A percentile compares a stretch with the other conserved stretches of the same genome.
phyloP scores from a whole-genome alignment of 371 early-diverging fungal species.

The Mucor indicus region DNA sequence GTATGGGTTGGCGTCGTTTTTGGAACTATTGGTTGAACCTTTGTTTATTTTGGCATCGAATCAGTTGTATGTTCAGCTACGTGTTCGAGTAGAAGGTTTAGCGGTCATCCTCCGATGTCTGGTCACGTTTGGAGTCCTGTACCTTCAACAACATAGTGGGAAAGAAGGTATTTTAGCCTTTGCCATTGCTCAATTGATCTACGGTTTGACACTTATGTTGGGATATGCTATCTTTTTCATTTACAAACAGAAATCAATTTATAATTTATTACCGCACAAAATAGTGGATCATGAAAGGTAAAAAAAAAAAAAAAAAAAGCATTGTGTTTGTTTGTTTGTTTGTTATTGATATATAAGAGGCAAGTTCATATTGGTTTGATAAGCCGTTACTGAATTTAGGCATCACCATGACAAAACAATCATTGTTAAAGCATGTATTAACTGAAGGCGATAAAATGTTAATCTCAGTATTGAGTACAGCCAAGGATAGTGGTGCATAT shows the following conservation, averaged over 20 bases:
- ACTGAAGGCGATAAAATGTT: constrained; percentile 96
- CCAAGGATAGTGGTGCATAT: constrained; percentile 76
- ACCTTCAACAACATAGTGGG: constrained; percentile 40
- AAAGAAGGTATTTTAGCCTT: constrained; percentile 59
- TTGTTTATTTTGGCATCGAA: constrained; percentile 74
- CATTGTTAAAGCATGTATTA: constrained; percentile 85
- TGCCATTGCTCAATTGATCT: constrained; percentile 75
- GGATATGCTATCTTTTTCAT: constrained; percentile 58
- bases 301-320: neutral
- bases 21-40: constrained; percentile 83
- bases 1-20: constrained; percentile 70
- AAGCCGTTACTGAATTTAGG: constrained; percentile 57
- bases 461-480: constrained; percentile 59
- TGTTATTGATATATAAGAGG: neutral
- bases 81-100: constrained; percentile 79
- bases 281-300: constrained; percentile 22
- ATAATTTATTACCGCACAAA: constrained; percentile 38
- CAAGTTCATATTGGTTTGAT: constrained; percentile 63
- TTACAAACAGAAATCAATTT: constrained; percentile 31
- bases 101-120: constrained; percentile 77
- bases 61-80: constrained; percentile 68
- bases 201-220: constrained; percentile 50
- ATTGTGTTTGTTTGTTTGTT: neutral
- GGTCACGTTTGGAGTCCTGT: constrained; percentile 59
- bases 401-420: constrained; percentile 79